Percentiles rank a stretch among this genome's conserved stretches.
phyloP scores from a whole-genome alignment of 129 eudicot genomes.

The Centaurea solstitialis region DNA sequence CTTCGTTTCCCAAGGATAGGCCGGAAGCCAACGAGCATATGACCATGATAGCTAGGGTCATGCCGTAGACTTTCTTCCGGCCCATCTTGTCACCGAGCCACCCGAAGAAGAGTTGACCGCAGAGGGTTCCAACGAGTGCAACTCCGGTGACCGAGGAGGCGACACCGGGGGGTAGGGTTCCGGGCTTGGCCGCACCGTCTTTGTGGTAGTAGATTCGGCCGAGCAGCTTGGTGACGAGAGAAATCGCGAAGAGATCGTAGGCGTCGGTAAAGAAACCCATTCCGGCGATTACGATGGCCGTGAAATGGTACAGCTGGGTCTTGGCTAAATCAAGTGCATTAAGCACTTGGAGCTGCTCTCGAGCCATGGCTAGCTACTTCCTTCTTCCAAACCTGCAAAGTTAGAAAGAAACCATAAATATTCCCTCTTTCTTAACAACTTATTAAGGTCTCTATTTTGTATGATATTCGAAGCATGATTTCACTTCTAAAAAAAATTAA shows the following conservation, averaged over 20 bases:
- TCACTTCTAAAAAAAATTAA: no score
- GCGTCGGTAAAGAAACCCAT: slow-evolving; percentile 70
- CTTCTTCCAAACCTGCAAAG: slow-evolving; percentile 23
- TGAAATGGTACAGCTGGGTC: slow-evolving; percentile 54
- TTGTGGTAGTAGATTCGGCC: slow-evolving; percentile 51
- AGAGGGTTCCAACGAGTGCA: slow-evolving; percentile 48
- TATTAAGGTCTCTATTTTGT: no score
- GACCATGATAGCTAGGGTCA: slow-evolving; percentile 51
- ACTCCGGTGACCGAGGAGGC: slow-evolving; percentile 47
- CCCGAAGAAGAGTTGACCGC: slow-evolving; percentile 54
- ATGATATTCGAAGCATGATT: no score
- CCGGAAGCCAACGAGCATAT: slow-evolving; percentile 49
- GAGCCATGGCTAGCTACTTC: slow-evolving; percentile 27
- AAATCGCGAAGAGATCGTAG: slow-evolving; percentile 52
- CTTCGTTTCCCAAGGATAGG: slow-evolving; percentile 32
- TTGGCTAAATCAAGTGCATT: slow-evolving; percentile 57
- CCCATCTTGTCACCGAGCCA: slow-evolving; percentile 67
- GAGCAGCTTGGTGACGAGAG: slow-evolving; percentile 49
- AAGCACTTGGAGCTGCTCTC: slow-evolving; percentile 45
- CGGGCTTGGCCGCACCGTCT: slow-evolving; percentile 28
- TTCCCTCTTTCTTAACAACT: no score
- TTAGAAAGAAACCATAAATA: background rate
- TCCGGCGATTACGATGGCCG: slow-evolving; percentile 53
- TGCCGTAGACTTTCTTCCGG: slow-evolving; percentile 48
- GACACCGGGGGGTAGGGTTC: slow-evolving; percentile 40